Evolutionary conservation across 208 protist species (phyloP), one percentile per base, ranked within the genome.

Genomic region (Trypanosoma brucei): DNA sequence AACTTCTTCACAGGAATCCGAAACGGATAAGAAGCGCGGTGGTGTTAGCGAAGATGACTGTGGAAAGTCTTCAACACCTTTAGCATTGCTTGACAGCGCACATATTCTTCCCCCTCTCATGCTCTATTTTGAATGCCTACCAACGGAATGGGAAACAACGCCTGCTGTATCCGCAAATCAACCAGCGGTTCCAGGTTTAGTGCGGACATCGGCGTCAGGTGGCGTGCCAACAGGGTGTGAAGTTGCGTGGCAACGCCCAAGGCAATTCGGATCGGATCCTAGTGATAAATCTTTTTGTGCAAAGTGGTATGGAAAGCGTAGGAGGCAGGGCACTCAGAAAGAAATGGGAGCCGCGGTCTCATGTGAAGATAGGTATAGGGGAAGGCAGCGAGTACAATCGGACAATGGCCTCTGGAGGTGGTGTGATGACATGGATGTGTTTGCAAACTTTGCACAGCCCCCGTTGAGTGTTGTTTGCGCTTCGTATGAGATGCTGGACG

Each of bases 371-470:
- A 46, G 42, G 42, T 46, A 11, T 46, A 11, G 42, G 42, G 46
- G n/a, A 13, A 55, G 6, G 34, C 65, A 9, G 55, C 55, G 7
- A 0, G 14, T 2, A 59, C 48, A 6, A 5, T n/a, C 50, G 31
- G 8, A 34, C 22, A 34, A 54, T 6, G 31, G n/a, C 30, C 8
- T n/a, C 7, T 54, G 50, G 11, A 34, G 6, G 30, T 7, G 22
- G 31, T 33, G 50, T 35, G 60, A 62, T 50, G 30, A 13, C 8
- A 72, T 77, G 9, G 68, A 77, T 68, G 78, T 86, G 3, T 92
- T 76, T 55, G 77, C 80, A 7, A 92, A 92, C 67, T 92, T 79
- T 68, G 52, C 73, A 22, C 78, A 78, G 38, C 53, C 77, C 13
- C 78, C 86, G 1, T 37, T 83, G 36, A 69, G 57, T 22, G 76